Evolutionary conservation across 305 asterid species (phyloP).

Genomic region (Fraxinus platypoda): DNA sequence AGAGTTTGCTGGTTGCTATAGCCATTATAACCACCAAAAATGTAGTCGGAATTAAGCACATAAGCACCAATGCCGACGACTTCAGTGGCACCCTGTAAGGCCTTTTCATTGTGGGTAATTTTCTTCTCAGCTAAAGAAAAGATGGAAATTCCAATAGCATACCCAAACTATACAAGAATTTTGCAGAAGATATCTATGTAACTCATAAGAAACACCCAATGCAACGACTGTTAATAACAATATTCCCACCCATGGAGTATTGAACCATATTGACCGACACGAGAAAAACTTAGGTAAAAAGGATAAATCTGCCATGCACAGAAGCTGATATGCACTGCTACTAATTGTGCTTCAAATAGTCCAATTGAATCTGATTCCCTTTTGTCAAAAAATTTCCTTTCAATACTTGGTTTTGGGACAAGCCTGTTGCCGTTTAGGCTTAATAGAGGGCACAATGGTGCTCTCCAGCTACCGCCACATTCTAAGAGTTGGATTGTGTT

Average conservation of each 20-base stretch:
- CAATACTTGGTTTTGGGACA: too few relatives aligned
- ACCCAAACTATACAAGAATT: constrained; percentile 42
- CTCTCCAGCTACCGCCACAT: too few relatives aligned
- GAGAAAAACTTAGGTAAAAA: constrained; percentile 30
- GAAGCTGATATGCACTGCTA: constrained; percentile 41
- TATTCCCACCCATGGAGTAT: constrained; percentile 51
- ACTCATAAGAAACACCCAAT: constrained; percentile 36
- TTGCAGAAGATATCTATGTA: constrained; percentile 36
- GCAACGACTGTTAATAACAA: constrained; percentile 32
- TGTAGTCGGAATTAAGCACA: constrained; percentile 36
- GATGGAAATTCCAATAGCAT: constrained; percentile 46
- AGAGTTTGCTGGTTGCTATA: constrained; percentile 22
- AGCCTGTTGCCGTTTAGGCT: too few relatives aligned
- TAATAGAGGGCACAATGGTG: too few relatives aligned
- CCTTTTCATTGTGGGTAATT: constrained; percentile 38
- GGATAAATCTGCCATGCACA: constrained; percentile 40
- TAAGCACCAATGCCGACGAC: constrained; percentile 18
- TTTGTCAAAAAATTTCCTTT: too few relatives aligned
- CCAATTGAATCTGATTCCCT: constrained; percentile 18
- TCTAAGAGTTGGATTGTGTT: too few relatives aligned
- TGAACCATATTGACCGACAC: constrained; percentile 32
- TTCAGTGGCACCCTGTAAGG: constrained; percentile 37
- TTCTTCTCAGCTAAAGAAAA: constrained; percentile 38
- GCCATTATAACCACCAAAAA: constrained; percentile 43
- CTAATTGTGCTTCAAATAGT: constrained; percentile 42